Conservation (phyloP, 2,329 filamentous ascomycete genomes). For the Thermochaetoides dissita region DNA sequence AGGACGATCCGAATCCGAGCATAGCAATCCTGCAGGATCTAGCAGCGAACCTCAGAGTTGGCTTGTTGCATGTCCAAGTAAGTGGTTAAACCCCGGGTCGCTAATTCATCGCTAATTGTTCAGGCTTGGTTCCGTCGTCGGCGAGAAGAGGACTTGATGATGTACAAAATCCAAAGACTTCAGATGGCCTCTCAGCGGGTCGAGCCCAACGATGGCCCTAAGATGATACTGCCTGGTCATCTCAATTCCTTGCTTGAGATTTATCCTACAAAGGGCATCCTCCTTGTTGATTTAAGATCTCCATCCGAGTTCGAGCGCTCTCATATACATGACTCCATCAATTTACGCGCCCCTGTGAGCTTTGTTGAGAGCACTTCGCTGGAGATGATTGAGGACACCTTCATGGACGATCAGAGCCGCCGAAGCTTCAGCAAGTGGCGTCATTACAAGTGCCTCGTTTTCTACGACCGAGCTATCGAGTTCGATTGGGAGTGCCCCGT, state of each 20-base stretch:
- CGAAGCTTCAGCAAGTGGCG: slow-evolving; percentile 33
- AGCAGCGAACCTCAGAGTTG: slow-evolving; percentile 39
- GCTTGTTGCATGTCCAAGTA: slow-evolving; percentile 35
- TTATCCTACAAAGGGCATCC: slow-evolving; percentile 28
- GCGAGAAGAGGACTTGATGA: slow-evolving; percentile 33
- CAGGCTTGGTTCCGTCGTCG: slow-evolving; percentile 40
- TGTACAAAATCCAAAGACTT: slow-evolving; percentile 30
- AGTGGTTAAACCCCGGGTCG: slow-evolving; percentile 9
- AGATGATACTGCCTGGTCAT: slow-evolving; percentile 38
- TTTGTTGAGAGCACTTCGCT: slow-evolving; percentile 34
- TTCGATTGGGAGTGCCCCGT: slow-evolving; percentile 36
- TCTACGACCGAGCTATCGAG: slow-evolving; percentile 38
- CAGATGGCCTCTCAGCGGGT: slow-evolving; percentile 24
- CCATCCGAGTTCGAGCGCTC: slow-evolving; percentile 33
- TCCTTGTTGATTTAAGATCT: slow-evolving; percentile 38
- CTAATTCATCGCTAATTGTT: slow-evolving; percentile 7
- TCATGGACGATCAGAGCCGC: slow-evolving; percentile 34
- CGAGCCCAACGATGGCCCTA: slow-evolving; percentile 21
- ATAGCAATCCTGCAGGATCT: slow-evolving; percentile 37
- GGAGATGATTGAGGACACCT: slow-evolving; percentile 36
- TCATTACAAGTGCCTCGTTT: slow-evolving; percentile 33
- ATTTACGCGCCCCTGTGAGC: slow-evolving; percentile 34
- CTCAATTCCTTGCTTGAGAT: slow-evolving; percentile 38
- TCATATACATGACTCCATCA: slow-evolving; percentile 38
- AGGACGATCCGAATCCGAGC: slow-evolving; percentile 31